Evolutionary conservation across 441 rosid species (phyloP).

Genomic region (Brassica balearica): DNA sequence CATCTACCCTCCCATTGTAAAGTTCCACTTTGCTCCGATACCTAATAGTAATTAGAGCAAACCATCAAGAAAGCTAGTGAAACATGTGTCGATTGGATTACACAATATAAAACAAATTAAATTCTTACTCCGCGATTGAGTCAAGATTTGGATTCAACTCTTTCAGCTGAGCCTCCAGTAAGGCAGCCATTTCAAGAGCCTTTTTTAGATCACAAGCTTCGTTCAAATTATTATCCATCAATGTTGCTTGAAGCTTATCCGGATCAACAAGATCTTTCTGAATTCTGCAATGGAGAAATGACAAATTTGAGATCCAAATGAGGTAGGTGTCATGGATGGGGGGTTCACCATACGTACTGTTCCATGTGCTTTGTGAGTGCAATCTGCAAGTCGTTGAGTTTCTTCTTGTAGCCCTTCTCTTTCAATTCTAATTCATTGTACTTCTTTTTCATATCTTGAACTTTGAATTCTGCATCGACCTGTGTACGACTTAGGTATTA

Average conservation of each 20-base stretch:
- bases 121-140: conserved; percentile 87
- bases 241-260: conserved; percentile 84
- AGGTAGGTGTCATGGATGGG: conserved; percentile 27
- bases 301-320: conserved; percentile 27
- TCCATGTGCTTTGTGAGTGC: conserved; percentile 76
- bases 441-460: conserved; percentile 82
- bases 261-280: conserved; percentile 90
- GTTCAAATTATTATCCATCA: conserved; percentile 61
- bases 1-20: conserved; percentile 83
- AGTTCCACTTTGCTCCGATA: conserved; percentile 75
- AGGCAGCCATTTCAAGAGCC: conserved; percentile 77
- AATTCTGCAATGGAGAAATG: conserved; percentile 65
- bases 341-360: conserved; percentile 66
- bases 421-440: conserved; percentile 80
- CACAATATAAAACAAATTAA: conserved; percentile 6
- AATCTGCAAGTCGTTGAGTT: conserved; percentile 78
- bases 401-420: conserved; percentile 84
- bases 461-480: conserved; percentile 87
- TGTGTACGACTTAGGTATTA: conserved; percentile 41
- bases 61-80: conserved; percentile 36
- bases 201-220: conserved; percentile 69
- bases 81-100: not conserved
- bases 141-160: conserved; percentile 98
- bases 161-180: conserved; percentile 90
- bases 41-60: conserved; percentile 47